Evolutionary conservation across 169 alveolate species (phyloP), one percentile per base, ranked within the genome.

Genomic region (Cryptosporidium tyzzeri): DNA sequence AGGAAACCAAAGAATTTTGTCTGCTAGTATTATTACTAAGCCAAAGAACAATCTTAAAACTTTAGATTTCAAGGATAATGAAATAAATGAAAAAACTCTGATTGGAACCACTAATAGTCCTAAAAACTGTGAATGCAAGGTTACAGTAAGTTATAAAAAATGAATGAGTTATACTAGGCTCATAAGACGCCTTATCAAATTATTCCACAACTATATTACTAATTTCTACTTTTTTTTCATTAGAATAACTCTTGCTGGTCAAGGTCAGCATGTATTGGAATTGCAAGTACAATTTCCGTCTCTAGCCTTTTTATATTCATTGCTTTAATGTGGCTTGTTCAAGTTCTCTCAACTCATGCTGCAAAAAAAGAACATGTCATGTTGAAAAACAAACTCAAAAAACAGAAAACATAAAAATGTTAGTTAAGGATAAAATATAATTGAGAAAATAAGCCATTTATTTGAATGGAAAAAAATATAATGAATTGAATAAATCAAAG

Each of bases 241-340:
- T 59, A 74, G 86, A 39, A 44, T 21, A 5, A 21, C 33, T n/a
- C 48, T 16, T 80, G 89, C 37, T 80, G 89, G 89, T 12, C 89
- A 23, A 80, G 33, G 14, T 59, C 89, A 37, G 33, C 61, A 12
- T 80, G 89, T 26, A 80, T 80, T 48, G 75, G 89, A 26, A 29
- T 80, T 23, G 89, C 89, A 12, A 62, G 69, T 16, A 80, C 80
- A 1, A 80, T 80, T 16, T 62, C 89, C 6, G 59, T 80, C 21
- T 26, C 70, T 18, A 29, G 69, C 21, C 37, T 80, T 14, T 65
- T 80, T 26, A 12, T 48, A 37, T 59, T 80, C 68, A 80, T 80
- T 1, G 7, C 62, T 9, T 33, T 80, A 14, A 41, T 41, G n/a
- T 80, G 89, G 89, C 41, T 80, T 2, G 29, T 80, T 14, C 89